These are phyloP conservation scores for Metahyphopichia silvanorum DNA, from an alignment of 805 yeast species.

Conservation along the genomic window DNA sequence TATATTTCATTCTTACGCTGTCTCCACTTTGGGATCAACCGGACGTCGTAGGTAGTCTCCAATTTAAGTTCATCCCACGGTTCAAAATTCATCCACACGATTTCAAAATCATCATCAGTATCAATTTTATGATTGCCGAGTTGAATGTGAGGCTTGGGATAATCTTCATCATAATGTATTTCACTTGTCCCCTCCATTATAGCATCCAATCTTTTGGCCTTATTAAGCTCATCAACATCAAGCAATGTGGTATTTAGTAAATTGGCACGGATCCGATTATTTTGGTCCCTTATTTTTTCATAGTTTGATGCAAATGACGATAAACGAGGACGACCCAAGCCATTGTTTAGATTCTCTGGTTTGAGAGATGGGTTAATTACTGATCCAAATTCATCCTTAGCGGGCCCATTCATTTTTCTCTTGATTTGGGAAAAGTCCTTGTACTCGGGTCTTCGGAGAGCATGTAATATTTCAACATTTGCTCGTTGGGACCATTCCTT, in stretches of 20 bases:
- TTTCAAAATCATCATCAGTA: slow-evolving; percentile 40
- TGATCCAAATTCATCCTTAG: too few relatives aligned
- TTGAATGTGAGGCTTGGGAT: slow-evolving; percentile 32
- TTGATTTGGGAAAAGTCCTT: too few relatives aligned
- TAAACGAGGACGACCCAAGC: too few relatives aligned
- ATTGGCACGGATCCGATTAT: too few relatives aligned
- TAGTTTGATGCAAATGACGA: too few relatives aligned
- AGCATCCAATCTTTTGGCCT: slow-evolving; percentile 31
- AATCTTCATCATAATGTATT: slow-evolving; percentile 22
- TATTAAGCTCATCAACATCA: slow-evolving; percentile 34
- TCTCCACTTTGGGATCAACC: slow-evolving; percentile 29
- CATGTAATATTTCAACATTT: slow-evolving; percentile 11
- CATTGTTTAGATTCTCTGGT: too few relatives aligned
- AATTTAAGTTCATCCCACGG: slow-evolving; percentile 43
- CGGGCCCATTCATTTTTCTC: too few relatives aligned
- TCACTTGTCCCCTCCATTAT: slow-evolving; percentile 29
- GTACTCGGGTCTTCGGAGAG: slow-evolving; percentile 9
- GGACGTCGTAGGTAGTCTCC: slow-evolving; percentile 37
- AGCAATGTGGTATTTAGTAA: too few relatives aligned
- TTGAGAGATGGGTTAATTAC: too few relatives aligned
- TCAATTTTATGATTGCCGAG: slow-evolving; percentile 35
- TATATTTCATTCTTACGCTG: not conserved
- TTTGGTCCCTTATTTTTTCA: too few relatives aligned
- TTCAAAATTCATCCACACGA: slow-evolving; percentile 41
- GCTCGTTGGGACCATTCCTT: slow-evolving; percentile 31